Percentiles rank a stretch among this genome's conserved stretches.
These are phyloP conservation scores for Penicillium herquei DNA, from an alignment of 495 filamentous ascomycete genomes.

Conservation along the genomic window DNA sequence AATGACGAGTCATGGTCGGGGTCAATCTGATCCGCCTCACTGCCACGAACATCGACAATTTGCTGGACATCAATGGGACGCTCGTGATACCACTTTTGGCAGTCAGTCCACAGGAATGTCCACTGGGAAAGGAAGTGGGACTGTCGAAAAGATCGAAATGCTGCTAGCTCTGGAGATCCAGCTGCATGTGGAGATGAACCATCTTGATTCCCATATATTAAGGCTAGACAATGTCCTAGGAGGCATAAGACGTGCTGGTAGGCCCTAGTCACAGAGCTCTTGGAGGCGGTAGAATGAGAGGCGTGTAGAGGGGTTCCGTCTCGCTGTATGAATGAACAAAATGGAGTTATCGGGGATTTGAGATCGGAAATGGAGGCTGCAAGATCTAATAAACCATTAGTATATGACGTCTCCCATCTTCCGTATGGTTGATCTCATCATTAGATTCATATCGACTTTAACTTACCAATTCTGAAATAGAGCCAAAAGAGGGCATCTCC, in stretches of 20 bases:
- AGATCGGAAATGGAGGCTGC: slow-evolving; percentile 15
- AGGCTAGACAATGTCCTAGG: slow-evolving; percentile 18
- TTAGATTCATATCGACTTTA: not conserved
- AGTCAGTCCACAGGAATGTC: slow-evolving; percentile 28
- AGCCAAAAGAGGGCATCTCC: slow-evolving; percentile 25
- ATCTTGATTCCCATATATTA: slow-evolving; percentile 22
- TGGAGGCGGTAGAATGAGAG: not conserved
- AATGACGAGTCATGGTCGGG: slow-evolving; percentile 24
- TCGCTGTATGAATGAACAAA: slow-evolving; percentile 22
- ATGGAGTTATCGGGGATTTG: slow-evolving; percentile 18
- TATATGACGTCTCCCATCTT: not conserved
- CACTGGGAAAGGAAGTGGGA: slow-evolving; percentile 27
- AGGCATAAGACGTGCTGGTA: slow-evolving; percentile 23
- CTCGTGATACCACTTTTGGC: slow-evolving; percentile 31
- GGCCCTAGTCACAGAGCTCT: slow-evolving; percentile 10
- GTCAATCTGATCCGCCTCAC: slow-evolving; percentile 27
- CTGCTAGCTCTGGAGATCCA: slow-evolving; percentile 12
- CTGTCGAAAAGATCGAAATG: slow-evolving; percentile 22
- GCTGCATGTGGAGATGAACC: slow-evolving; percentile 5
- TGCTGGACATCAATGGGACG: slow-evolving; percentile 23
- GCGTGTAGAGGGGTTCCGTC: slow-evolving; percentile 19
- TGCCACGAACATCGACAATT: slow-evolving; percentile 26
- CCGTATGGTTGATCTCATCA: too few species aligned
- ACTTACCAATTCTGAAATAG: slow-evolving; percentile 21
- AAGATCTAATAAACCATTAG: slow-evolving; percentile 12